These are phyloP conservation scores for Pseudogymnoascus sp. DNA, from an alignment of 2,329 filamentous ascomycete genomes.

Conservation along the genomic window DNA sequence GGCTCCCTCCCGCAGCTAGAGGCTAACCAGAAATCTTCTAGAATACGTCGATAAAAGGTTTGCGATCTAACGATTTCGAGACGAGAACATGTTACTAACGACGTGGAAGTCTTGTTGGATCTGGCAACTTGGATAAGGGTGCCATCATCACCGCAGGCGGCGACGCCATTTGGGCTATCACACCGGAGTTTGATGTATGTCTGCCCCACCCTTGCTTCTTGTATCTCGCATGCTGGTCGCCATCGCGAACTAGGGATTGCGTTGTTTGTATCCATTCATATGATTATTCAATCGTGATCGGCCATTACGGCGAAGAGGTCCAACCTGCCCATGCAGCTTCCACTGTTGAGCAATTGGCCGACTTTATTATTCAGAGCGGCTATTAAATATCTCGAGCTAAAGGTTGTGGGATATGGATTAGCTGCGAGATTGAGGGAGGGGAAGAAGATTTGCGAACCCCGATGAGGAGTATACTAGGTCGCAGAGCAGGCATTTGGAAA, in stretches of 20 bases:
- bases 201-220: background rate
- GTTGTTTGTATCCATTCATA: background rate
- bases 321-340: conserved; percentile 67
- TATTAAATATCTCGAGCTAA: conserved; percentile 48
- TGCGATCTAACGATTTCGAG: conserved; percentile 13
- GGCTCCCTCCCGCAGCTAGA: background rate
- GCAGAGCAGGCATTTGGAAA: too few relatives aligned
- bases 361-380: conserved; percentile 66
- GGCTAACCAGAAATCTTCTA: conserved; percentile 21
- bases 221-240: background rate
- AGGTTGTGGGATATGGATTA: too few relatives aligned
- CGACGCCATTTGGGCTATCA: conserved; percentile 70
- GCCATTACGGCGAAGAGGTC: conserved; percentile 69
- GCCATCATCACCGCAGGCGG: conserved; percentile 76
- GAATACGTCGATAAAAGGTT: conserved; percentile 57
- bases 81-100: conserved; percentile 18
- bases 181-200: conserved; percentile 49
- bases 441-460: too few relatives aligned
- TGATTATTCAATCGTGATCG: conserved; percentile 51
- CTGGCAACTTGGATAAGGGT: conserved; percentile 71
- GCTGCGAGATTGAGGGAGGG: too few relatives aligned
- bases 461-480: too few relatives aligned
- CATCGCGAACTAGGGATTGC: background rate
- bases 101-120: conserved; percentile 61
- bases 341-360: conserved; percentile 73